These are phyloP conservation scores for Lentinula aciculospora DNA, from an alignment of 768 basidiomycete genomes.

Conservation along the genomic window DNA sequence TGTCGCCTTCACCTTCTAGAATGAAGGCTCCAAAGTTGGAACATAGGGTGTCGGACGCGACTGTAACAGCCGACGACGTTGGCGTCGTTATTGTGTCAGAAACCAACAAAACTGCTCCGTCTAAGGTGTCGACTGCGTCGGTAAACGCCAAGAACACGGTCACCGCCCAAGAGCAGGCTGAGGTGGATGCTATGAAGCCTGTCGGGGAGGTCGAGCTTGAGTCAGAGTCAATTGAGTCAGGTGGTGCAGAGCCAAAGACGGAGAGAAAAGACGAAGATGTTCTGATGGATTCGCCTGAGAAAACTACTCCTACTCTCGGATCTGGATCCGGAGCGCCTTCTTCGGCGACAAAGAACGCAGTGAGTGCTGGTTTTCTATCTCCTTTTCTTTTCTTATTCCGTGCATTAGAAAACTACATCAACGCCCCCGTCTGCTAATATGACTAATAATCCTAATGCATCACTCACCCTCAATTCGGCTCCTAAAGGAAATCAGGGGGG, in stretches of 20 bases:
- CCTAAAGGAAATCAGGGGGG: neutral
- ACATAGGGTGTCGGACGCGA: neutral
- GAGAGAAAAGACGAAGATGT: neutral
- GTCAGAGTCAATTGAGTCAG: neutral
- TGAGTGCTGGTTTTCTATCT: neutral
- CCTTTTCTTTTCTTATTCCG: neutral
- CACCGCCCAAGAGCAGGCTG: neutral
- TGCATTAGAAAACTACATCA: neutral
- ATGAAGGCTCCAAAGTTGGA: neutral
- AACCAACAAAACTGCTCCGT: neutral
- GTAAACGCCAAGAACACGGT: neutral
- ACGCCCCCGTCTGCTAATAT: neutral
- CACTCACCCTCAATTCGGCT: neutral
- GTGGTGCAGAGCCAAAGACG: neutral
- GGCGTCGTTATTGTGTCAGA: neutral
- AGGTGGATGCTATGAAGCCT: constrained; percentile 4
- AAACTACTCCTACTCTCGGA: neutral
- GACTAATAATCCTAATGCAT: neutral
- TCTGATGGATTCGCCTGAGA: neutral
- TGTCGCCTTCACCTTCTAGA: neutral
- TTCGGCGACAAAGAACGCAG: too few relatives aligned
- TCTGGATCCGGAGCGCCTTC: neutral
- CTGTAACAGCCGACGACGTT: neutral
- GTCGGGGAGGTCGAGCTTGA: neutral
- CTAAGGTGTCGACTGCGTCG: neutral